A percentile compares a stretch with the other conserved stretches of the same genome.
These are phyloP conservation scores for Castanea mollissima DNA, from an alignment of 306 rosid genomes.

Conservation along the genomic window DNA sequence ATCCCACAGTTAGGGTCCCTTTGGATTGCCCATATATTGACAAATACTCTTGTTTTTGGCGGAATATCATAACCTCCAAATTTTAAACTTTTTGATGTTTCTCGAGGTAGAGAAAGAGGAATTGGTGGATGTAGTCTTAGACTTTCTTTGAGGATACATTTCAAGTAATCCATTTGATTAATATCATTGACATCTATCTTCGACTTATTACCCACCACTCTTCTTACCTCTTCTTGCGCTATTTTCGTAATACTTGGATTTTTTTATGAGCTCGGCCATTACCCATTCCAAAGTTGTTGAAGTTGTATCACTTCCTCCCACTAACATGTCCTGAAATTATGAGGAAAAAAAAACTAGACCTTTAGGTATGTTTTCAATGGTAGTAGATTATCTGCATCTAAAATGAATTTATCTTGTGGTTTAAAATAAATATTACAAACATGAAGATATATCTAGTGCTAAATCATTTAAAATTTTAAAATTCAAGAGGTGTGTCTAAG, in stretches of 20 bases:
- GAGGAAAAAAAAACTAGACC: background rate
- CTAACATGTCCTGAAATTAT: constrained; percentile 29
- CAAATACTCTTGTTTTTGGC: constrained; percentile 11
- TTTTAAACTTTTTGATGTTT: background rate
- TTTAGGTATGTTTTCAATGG: background rate
- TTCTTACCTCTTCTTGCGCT: constrained; percentile 26
- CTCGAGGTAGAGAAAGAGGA: constrained; percentile 28
- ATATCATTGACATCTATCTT: constrained; percentile 16
- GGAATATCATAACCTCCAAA: constrained; percentile 23
- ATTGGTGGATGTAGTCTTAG: constrained; percentile 31
- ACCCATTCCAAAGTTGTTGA: constrained; percentile 25
- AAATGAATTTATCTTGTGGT: too few relatives aligned
- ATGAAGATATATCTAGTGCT: too few relatives aligned
- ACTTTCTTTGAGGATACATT: constrained; percentile 30
- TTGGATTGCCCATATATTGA: constrained; percentile 31
- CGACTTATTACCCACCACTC: background rate
- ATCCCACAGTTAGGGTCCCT: constrained; percentile 33
- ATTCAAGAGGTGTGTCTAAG: background rate
- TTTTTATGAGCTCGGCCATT: constrained; percentile 32
- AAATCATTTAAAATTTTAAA: too few relatives aligned
- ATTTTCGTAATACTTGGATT: constrained; percentile 25
- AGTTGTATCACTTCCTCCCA: constrained; percentile 26
- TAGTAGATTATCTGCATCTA: too few relatives aligned
- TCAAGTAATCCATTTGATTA: constrained; percentile 28
- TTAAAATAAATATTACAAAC: too few relatives aligned